phyloP scores from a whole-genome alignment of 2,329 filamentous ascomycete genomes.

The Fusarium stilboides region DNA sequence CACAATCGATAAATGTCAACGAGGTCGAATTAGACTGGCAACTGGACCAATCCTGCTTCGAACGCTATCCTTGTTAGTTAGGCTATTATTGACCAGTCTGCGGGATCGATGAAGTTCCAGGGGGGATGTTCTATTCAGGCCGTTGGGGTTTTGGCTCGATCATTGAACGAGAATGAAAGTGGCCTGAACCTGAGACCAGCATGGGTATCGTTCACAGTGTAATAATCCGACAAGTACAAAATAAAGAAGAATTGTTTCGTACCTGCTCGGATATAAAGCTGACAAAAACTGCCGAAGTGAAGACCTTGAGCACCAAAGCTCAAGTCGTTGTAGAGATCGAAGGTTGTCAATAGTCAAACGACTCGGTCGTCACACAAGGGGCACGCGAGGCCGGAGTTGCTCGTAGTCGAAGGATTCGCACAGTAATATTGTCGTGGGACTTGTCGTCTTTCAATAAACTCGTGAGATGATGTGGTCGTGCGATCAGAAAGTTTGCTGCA shows the following conservation, averaged over 20 bases:
- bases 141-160: not conserved
- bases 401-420: slow-evolving; percentile 32
- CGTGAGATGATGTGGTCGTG: slow-evolving; percentile 35
- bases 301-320: slow-evolving; percentile 8
- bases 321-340: slow-evolving; percentile 21
- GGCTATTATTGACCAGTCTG: not conserved
- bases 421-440: slow-evolving; percentile 11
- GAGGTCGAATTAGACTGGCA: slow-evolving; percentile 30
- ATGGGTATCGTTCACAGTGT: not conserved
- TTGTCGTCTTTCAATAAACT: slow-evolving; percentile 32
- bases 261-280: slow-evolving; percentile 36
- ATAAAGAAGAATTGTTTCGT: slow-evolving; percentile 18
- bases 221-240: not conserved
- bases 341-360: slow-evolving; percentile 1
- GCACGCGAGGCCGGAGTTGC: slow-evolving; percentile 16
- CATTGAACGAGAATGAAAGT: not conserved
- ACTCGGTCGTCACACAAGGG: slow-evolving; percentile 22
- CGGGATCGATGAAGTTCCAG: not conserved
- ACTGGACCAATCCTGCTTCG: slow-evolving; percentile 30
- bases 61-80: slow-evolving; percentile 32
- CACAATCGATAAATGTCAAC: slow-evolving; percentile 14
- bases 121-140: not conserved
- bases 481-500: slow-evolving; percentile 48
- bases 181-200: not conserved
- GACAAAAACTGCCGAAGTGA: slow-evolving; percentile 4